phyloP scores from a whole-genome alignment of 345 rosid genomes.

The Salix suchowensis region DNA sequence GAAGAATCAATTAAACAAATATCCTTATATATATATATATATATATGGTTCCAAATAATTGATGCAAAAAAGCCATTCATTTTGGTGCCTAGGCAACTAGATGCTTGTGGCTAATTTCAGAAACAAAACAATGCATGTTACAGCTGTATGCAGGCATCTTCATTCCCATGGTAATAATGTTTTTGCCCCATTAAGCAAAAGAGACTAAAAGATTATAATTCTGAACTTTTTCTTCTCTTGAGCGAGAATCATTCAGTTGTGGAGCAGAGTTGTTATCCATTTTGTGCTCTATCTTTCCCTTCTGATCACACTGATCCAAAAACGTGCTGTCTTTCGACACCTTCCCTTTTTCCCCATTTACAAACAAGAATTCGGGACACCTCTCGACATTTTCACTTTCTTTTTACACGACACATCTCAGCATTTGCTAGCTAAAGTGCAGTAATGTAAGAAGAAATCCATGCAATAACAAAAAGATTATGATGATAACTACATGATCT shows the following conservation, averaged over 20 bases:
- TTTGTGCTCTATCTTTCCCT: not conserved
- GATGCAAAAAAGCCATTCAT: too few species aligned
- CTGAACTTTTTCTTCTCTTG: not conserved
- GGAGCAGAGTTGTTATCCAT: not conserved
- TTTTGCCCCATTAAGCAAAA: not conserved
- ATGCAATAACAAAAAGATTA: not conserved
- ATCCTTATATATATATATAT: too few species aligned
- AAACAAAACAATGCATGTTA: not conserved
- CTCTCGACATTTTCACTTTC: not conserved
- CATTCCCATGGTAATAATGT: not conserved
- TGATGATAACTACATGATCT: not conserved
- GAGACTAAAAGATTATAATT: not conserved
- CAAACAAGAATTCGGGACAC: not conserved
- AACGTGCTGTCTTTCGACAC: conserved; percentile 1
- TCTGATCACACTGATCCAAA: not conserved
- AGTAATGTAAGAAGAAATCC: not conserved
- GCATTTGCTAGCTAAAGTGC: not conserved
- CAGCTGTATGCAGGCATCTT: not conserved
- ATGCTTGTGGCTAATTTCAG: too few species aligned
- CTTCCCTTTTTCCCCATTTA: not conserved
- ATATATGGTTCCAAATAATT: too few species aligned
- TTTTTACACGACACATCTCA: too few species aligned
- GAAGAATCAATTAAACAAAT: too few species aligned
- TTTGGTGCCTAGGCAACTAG: too few species aligned
- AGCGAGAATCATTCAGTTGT: not conserved